phyloP scores from a whole-genome alignment of 208 protist genomes.

The Trypanosoma rangeli region DNA sequence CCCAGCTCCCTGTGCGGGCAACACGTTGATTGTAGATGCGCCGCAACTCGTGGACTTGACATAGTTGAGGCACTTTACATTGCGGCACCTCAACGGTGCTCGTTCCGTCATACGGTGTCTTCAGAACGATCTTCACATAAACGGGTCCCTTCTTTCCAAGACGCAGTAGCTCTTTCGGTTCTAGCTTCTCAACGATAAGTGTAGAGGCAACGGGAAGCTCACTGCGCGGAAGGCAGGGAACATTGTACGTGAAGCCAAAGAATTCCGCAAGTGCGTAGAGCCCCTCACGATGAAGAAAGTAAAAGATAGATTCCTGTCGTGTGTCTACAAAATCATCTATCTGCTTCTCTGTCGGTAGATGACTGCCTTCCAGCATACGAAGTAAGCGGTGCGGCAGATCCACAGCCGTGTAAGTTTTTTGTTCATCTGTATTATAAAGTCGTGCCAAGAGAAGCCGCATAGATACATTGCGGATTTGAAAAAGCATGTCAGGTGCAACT shows the following conservation, averaged over 20 bases:
- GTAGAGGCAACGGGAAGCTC: constrained; percentile 74
- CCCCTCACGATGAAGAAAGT: constrained; percentile 83
- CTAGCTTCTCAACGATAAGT: constrained; percentile 76
- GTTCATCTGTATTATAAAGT: constrained; percentile 82
- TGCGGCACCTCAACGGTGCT: constrained; percentile 47
- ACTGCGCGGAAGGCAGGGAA: constrained; percentile 57
- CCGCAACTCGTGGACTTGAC: constrained; percentile 60
- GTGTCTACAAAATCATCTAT: constrained; percentile 72
- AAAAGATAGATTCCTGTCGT: constrained; percentile 68
- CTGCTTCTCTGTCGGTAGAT: constrained; percentile 33
- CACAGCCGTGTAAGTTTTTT: constrained; percentile 82
- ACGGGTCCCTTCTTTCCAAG: constrained; percentile 29
- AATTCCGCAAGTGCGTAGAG: constrained; percentile 84
- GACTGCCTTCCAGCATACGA: constrained; percentile 44
- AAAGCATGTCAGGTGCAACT: constrained; percentile 51
- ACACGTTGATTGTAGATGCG: constrained; percentile 58
- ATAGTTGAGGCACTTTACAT: constrained; percentile 75
- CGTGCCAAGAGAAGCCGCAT: constrained; percentile 68
- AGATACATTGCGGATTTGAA: constrained; percentile 68
- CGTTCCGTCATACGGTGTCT: constrained; percentile 69
- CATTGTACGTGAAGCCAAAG: constrained; percentile 73
- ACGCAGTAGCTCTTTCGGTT: constrained; percentile 37
- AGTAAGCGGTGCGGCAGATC: constrained; percentile 72
- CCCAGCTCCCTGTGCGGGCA: constrained; percentile 70
- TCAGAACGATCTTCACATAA: constrained; percentile 61